These are phyloP conservation scores for Fusarium guadeloupense DNA, from an alignment of 2,329 filamentous ascomycete genomes.

Conservation along the genomic window DNA sequence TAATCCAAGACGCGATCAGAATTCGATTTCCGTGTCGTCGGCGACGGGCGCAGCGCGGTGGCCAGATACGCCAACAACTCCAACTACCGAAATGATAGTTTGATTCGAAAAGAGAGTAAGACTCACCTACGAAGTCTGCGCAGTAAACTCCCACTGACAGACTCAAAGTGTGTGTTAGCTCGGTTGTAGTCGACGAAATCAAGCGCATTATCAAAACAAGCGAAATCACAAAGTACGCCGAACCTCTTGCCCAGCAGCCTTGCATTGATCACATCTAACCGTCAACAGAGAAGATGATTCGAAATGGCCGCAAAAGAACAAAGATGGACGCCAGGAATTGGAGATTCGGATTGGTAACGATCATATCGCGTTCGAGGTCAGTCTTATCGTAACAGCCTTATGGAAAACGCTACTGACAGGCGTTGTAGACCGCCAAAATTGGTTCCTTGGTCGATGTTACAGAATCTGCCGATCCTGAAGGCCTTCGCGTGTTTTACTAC, in stretches of 20 bases:
- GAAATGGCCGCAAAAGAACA: constrained; percentile 99
- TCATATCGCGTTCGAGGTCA: constrained; percentile 96
- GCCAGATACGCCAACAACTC: constrained; percentile 99
- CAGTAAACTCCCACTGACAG: constrained; percentile 13
- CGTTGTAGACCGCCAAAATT: constrained; percentile 88
- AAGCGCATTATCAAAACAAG: constrained; percentile 97
- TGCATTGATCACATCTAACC: constrained; percentile 25
- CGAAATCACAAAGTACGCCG: constrained; percentile 89
- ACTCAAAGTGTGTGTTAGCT: constrained; percentile 89
- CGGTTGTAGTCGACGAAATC: constrained; percentile 89
- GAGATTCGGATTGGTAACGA: constrained; percentile 94
- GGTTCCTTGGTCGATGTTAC: constrained; percentile 96
- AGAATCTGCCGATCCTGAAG: constrained; percentile 94
- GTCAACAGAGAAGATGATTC: constrained; percentile 86
- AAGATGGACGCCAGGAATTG: constrained; percentile 95
- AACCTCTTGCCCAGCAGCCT: neutral
- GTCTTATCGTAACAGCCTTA: constrained; percentile 32
- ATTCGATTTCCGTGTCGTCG: constrained; percentile 93
- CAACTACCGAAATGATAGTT: constrained; percentile 97
- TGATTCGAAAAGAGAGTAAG: constrained; percentile 99
- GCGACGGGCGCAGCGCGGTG: constrained; percentile 91
- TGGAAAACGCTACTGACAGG: constrained; percentile 20
- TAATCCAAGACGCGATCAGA: constrained; percentile 64
- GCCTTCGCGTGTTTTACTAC: constrained; percentile 97
- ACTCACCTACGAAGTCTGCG: constrained; percentile 11